Evolutionary conservation across 257 asterid genomes (phyloP).

Genomic region (Misopates orontium): DNA sequence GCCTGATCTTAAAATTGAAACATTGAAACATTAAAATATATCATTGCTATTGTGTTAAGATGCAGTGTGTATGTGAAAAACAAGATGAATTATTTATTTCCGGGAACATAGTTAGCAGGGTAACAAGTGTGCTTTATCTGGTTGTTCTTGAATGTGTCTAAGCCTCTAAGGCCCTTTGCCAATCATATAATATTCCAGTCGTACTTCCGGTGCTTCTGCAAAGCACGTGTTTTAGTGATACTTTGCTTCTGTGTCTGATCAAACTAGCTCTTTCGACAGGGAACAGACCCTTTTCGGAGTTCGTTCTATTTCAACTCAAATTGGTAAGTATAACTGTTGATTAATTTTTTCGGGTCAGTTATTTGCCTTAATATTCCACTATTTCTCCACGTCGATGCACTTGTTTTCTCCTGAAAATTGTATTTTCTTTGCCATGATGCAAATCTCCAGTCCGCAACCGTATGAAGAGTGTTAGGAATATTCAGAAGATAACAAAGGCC

Average conservation of each 20-base stretch:
- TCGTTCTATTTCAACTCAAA: conserved; percentile 84
- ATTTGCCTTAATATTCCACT: neutral
- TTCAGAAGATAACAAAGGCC: conserved; percentile 97
- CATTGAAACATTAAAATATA: neutral
- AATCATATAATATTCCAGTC: neutral
- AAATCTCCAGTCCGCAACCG: conserved; percentile 74
- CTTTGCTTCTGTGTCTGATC: conserved; percentile 19
- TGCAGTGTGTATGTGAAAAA: neutral
- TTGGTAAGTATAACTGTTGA: conserved; percentile 47
- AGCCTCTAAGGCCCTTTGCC: neutral
- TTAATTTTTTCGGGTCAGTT: neutral
- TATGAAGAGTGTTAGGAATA: conserved; percentile 93
- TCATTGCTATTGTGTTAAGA: neutral
- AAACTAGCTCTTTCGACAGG: conserved; percentile 42
- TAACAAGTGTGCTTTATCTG: neutral
- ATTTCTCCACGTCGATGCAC: conserved; percentile 1
- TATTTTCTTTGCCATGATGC: conserved; percentile 24
- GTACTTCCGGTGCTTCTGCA: conserved; percentile 9
- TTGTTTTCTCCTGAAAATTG: conserved; percentile 21
- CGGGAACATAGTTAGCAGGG: neutral
- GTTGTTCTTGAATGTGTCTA: neutral
- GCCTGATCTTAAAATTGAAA: neutral
- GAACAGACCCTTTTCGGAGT: conserved; percentile 61
- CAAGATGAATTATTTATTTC: neutral
- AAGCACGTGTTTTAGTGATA: neutral